These are phyloP conservation scores for Ganoderma lingzhi DNA, from an alignment of 1,284 basidiomycete species.

Conservation along the genomic window DNA sequence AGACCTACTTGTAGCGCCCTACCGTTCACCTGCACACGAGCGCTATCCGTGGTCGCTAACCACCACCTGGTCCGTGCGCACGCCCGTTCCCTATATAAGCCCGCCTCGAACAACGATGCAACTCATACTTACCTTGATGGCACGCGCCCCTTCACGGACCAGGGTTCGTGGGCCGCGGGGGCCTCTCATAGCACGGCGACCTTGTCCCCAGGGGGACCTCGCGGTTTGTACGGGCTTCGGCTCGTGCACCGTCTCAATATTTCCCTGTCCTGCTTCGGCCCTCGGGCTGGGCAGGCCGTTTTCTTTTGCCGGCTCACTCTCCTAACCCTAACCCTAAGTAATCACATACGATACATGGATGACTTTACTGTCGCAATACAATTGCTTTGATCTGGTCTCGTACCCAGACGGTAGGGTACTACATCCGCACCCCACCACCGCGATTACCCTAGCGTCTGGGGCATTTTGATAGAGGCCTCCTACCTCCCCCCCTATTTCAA, in stretches of 20 bases:
- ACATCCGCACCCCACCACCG: too few relatives aligned
- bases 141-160: slow-evolving; percentile 45
- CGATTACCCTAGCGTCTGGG: too few relatives aligned
- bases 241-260: slow-evolving; percentile 75
- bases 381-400: background rate
- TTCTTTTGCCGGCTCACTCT: slow-evolving; percentile 34
- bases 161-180: slow-evolving; percentile 51
- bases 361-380: background rate
- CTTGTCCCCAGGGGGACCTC: slow-evolving; percentile 56
- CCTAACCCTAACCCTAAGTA: slow-evolving; percentile 41
- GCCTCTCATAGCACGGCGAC: slow-evolving; percentile 74
- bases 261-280: slow-evolving; percentile 68
- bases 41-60: background rate
- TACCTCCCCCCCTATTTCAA: too few relatives aligned
- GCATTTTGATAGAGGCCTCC: too few relatives aligned
- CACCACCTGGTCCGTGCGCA: slow-evolving; percentile 4
- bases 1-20: background rate
- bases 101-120: slow-evolving; percentile 17
- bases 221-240: slow-evolving; percentile 70
- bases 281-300: slow-evolving; percentile 44
- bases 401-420: too few relatives aligned
- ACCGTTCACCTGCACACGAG: background rate
- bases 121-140: slow-evolving; percentile 50
- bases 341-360: background rate
- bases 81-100: background rate